Evolutionary conservation across 257 asterid species (phyloP).

Genomic region (Solanum tarijense): DNA sequence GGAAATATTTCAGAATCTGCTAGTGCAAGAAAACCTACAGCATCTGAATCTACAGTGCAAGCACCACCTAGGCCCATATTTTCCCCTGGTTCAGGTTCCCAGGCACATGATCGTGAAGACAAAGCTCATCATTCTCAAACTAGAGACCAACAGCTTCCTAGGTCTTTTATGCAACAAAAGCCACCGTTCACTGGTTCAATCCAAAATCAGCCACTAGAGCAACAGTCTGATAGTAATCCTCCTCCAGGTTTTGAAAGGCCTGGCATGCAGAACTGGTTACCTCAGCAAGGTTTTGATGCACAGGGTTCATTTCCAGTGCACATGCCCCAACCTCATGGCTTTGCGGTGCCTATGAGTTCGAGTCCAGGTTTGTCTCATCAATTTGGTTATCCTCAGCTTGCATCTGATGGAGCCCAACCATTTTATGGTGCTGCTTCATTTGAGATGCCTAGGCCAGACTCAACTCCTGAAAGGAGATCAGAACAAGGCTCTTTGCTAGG

Average conservation of each 20-base stretch:
- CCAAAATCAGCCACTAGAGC: constrained; percentile 51
- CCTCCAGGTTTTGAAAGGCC: constrained; percentile 50
- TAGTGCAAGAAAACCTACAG: constrained; percentile 60
- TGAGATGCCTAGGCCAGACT: constrained; percentile 52
- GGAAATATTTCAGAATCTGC: constrained; percentile 59
- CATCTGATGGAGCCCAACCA: constrained; percentile 59
- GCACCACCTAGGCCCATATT: constrained; percentile 54
- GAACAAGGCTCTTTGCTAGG: constrained; percentile 61
- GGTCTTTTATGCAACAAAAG: constrained; percentile 46
- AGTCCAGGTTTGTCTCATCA: constrained; percentile 52
- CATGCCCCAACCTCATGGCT: constrained; percentile 26
- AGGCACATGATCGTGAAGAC: constrained; percentile 51
- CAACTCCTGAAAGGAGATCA: constrained; percentile 46
- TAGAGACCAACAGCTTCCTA: constrained; percentile 47
- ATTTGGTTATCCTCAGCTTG: constrained; percentile 52
- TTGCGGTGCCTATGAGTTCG: constrained; percentile 31
- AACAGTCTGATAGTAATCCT: constrained; percentile 38
- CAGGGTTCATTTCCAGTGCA: constrained; percentile 26
- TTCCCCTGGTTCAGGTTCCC: constrained; percentile 61
- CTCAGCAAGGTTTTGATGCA: constrained; percentile 50
- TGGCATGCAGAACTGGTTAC: constrained; percentile 45
- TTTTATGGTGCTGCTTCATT: constrained; percentile 49
- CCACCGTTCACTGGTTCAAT: constrained; percentile 50
- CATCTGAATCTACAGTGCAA: constrained; percentile 88
- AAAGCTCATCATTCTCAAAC: constrained; percentile 36